These are phyloP conservation scores for Penicillium subrubescens DNA, from an alignment of 495 filamentous ascomycete species.

Conservation along the genomic window DNA sequence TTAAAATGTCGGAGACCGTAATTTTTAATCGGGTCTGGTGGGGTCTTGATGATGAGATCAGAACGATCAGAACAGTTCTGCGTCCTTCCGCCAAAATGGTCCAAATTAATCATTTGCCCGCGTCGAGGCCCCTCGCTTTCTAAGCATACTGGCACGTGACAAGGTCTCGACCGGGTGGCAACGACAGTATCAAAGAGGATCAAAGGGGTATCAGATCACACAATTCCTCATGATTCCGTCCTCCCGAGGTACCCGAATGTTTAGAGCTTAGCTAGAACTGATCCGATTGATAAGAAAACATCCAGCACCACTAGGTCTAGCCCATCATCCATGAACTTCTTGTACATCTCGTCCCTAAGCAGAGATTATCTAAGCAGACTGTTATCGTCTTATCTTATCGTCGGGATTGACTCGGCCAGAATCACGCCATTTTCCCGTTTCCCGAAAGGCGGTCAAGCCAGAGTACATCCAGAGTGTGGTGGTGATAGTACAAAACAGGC, in stretches of 20 bases:
- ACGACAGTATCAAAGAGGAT: neutral
- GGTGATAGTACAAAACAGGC: too few relatives aligned
- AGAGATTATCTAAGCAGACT: neutral
- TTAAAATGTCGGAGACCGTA: conserved; percentile 13
- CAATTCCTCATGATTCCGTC: neutral
- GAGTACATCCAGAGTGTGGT: too few relatives aligned
- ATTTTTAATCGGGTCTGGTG: conserved; percentile 20
- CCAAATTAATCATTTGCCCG: conserved; percentile 29
- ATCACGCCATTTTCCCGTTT: conserved; percentile 6
- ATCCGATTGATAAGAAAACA: neutral
- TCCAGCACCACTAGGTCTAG: neutral
- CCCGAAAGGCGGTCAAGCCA: neutral
- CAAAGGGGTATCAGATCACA: conserved; percentile 15
- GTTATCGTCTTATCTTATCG: neutral
- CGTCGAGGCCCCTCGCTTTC: conserved; percentile 35
- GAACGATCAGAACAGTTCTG: conserved; percentile 9
- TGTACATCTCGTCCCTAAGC: neutral
- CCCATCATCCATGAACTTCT: neutral
- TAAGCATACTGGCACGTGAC: conserved; percentile 30
- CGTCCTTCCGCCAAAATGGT: conserved; percentile 13
- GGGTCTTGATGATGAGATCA: conserved; percentile 23
- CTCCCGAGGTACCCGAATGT: neutral
- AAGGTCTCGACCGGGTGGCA: conserved; percentile 21
- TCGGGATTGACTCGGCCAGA: neutral
- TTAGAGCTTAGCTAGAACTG: neutral